Evolutionary conservation across 176 grass and related monocot genomes (phyloP), one percentile per base, ranked within the genome.

Genomic region (Chloris gayana): DNA sequence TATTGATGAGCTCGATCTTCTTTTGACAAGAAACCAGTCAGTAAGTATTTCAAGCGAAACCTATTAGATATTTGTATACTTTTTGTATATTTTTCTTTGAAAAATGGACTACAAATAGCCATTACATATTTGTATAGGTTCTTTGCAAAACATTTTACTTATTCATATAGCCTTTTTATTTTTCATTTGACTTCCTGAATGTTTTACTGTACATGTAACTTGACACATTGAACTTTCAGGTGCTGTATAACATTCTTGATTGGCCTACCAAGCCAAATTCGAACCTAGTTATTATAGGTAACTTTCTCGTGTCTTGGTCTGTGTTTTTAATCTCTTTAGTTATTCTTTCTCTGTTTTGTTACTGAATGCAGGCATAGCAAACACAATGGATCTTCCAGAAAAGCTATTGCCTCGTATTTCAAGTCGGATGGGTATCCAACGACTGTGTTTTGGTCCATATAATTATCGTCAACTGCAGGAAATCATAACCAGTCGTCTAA

Each of bases 1-100:
- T 67, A 98, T 98, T n/a, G 95, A 98, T 39, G 95, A 98, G 56
- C 95, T 98, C 72, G 95, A 98, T 86, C 91, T 98, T 80, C 95
- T 98, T 89, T 87, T 98, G 84, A 98, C 95, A 61, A 86, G 95
- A 88, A 98, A 98, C 65, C 95, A 98, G 72, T 98, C 95, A 67
- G 95, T 98, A 95, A 90, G 67, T 80, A 82, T 69, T 77, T 79
- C 7, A 63, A 61, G 7, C 58, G 25, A 30, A 47, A 73, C 14
- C 25, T 90, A 65, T 79, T 58, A 38, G 58, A 24, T 73, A 37
- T 21, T 11, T 64, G 53, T 22, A 51, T 71, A 59, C 3, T 2
- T 67, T 46, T 54, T 86, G 7, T 82, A 24, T 3, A 78, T 65
- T 42, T 32, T 65, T 47, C 8, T 81, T 57, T 70, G 12, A 10